These are phyloP conservation scores for Juncus inflexus DNA, from an alignment of 176 grass and related monocot species.

Conservation along the genomic window DNA sequence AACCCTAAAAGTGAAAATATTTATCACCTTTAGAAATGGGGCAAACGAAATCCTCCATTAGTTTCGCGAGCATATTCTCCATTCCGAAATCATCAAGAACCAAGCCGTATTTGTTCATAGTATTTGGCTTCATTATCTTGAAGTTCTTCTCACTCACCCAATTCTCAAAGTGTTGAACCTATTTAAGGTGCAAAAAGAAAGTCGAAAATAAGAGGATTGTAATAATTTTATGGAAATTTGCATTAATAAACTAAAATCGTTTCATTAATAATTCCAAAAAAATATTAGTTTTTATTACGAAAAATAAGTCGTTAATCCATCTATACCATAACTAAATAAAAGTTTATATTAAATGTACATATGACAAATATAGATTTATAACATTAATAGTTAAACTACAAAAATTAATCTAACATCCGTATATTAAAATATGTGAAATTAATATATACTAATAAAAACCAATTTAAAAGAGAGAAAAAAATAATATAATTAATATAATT, in stretches of 20 bases:
- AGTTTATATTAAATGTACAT: too few species aligned
- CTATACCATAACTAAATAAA: too few species aligned
- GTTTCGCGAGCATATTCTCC: constrained; percentile 81
- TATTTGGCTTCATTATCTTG: constrained; percentile 99
- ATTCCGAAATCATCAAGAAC: constrained; percentile 98
- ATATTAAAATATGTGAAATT: too few species aligned
- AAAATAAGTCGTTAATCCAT: too few species aligned
- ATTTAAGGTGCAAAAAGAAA: constrained; percentile 28
- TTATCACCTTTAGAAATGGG: constrained; percentile 75
- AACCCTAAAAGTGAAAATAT: not conserved
- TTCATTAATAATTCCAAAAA: not conserved
- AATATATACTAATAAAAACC: too few species aligned
- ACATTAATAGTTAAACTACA: too few species aligned
- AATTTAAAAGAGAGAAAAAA: too few species aligned
- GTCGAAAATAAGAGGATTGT: constrained; percentile 1
- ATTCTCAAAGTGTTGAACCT: constrained; percentile 98
- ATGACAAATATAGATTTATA: too few species aligned
- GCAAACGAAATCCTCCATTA: constrained; percentile 86
- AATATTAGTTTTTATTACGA: too few species aligned
- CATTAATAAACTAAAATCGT: constrained; percentile 7
- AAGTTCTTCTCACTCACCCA: constrained; percentile 72
- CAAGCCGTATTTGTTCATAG: constrained; percentile 97
- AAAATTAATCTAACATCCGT: too few species aligned
- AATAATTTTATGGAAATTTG: constrained; percentile 1
- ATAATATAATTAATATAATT: too few species aligned